Base-by-base conservation (phyloP, 2,329 filamentous ascomycete genomes). In the Venturia effusa region DNA sequence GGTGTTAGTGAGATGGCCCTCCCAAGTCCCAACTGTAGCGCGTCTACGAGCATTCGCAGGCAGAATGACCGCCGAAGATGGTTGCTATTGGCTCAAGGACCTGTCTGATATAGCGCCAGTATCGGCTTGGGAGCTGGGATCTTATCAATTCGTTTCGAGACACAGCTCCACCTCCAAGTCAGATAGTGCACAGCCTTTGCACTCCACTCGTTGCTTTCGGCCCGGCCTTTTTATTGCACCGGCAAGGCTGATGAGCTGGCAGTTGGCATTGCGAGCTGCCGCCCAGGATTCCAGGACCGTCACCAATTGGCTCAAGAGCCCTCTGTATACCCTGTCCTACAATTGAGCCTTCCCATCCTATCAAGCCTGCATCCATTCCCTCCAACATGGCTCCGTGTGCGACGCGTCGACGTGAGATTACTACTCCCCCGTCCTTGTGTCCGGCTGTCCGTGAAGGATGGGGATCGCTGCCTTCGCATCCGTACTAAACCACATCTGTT, bases 241-340 rank as follows among this genome's bases (percentile, higher is more conserved):
- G 13, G 51, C 27, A 57, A 57, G 51, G 51, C 51, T 57, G 51
- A 37, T 57, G 51, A 57, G 51, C 13, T 57, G 51, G 13, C 51
- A 57, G 34, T 57, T 5, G 51, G 2, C 27, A 22, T 51, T 54
- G 27, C 48, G n/a, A 57, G 27, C 51, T 34, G 22, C 51, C 17
- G 51, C 51, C 51, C n/a, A 8, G 51, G 27, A 3, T 15, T 24
- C 30, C n/a, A 2, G 51, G 27, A n/a, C 22, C 13, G 51, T 34
- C 30, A 34, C 27, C 30, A 34, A 57, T n/a, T 57, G 51, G 51
- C 13, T 24, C 4, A 8, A 8, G 27, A n/a, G 27, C 13, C 24
- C 19, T 57, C 22, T 34, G 24, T 54, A 11, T 15, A 1, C 10
- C 48, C 7, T 54, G 48, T 54, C 22, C 48, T 5, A 13, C 48